Evolutionary conservation across 192 early-diverging fungal species (phyloP).

Genomic region (Chytriomyces hyalinus): DNA sequence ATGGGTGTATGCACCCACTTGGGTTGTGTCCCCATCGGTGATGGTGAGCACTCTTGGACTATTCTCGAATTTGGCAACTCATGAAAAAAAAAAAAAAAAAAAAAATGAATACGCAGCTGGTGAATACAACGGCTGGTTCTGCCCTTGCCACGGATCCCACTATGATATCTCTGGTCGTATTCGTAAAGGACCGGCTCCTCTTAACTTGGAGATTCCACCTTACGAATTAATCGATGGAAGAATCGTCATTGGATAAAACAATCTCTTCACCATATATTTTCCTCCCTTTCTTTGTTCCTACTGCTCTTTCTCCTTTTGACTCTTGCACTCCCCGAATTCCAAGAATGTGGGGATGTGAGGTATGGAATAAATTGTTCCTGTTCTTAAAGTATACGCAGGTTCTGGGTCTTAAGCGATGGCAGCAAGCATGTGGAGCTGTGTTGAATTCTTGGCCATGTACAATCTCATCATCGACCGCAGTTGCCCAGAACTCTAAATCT

Average conservation of each 20-base stretch:
- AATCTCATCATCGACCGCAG: too few species aligned
- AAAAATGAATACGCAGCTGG: slow-evolving; percentile 64
- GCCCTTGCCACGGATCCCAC: slow-evolving; percentile 99
- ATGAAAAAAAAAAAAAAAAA: background rate
- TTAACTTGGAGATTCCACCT: slow-evolving; percentile 95
- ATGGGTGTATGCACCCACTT: slow-evolving; percentile 86
- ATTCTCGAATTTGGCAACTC: background rate
- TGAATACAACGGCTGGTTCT: slow-evolving; percentile 99
- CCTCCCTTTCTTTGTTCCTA: too few species aligned
- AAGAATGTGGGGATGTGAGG: too few species aligned
- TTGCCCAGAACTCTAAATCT: too few species aligned
- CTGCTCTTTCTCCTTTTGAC: too few species aligned
- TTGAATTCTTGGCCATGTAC: too few species aligned
- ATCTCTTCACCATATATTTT: background rate
- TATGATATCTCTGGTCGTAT: slow-evolving; percentile 99
- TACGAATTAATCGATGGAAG: slow-evolving; percentile 72
- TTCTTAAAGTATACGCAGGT: too few species aligned
- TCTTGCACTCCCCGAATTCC: too few species aligned
- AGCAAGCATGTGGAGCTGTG: too few species aligned
- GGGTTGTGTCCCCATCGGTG: slow-evolving; percentile 98
- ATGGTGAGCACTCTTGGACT: slow-evolving; percentile 52
- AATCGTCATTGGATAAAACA: slow-evolving; percentile 84
- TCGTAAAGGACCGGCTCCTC: slow-evolving; percentile 96
- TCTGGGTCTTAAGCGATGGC: too few species aligned
- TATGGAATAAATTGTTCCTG: too few species aligned